phyloP scores from a whole-genome alignment of 345 rosid species.

The Brassica cretica region DNA sequence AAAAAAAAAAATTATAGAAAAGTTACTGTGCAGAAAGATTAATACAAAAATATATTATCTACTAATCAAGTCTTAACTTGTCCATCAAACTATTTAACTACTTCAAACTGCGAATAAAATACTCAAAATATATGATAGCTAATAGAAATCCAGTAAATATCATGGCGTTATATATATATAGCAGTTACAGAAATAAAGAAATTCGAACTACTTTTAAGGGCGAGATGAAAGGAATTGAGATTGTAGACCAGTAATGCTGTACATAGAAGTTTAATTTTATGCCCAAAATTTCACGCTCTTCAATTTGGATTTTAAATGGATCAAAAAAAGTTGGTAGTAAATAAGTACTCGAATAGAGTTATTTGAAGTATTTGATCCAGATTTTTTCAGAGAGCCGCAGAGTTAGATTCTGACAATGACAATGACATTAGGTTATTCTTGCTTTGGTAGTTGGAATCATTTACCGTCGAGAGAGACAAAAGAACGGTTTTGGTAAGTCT shows the following conservation, averaged over 20 bases:
- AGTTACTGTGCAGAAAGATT: neutral
- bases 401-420: neutral
- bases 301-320: constrained; percentile 1
- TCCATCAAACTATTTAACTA: neutral
- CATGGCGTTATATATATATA: neutral
- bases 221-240: neutral
- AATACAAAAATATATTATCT: neutral
- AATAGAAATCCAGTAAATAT: neutral
- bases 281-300: neutral
- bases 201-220: neutral
- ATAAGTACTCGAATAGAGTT: neutral
- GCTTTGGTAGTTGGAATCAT: neutral
- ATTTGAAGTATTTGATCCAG: neutral
- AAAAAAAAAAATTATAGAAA: neutral
- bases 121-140: neutral
- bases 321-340: neutral
- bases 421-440: neutral
- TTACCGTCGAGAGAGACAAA: neutral
- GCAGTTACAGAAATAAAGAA: neutral
- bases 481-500: neutral
- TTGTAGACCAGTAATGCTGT: neutral
- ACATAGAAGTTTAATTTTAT: neutral
- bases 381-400: neutral
- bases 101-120: neutral
- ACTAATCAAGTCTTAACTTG: neutral